Conservation (phyloP, 768 basidiomycete species). For the Lentinus brumalis region DNA sequence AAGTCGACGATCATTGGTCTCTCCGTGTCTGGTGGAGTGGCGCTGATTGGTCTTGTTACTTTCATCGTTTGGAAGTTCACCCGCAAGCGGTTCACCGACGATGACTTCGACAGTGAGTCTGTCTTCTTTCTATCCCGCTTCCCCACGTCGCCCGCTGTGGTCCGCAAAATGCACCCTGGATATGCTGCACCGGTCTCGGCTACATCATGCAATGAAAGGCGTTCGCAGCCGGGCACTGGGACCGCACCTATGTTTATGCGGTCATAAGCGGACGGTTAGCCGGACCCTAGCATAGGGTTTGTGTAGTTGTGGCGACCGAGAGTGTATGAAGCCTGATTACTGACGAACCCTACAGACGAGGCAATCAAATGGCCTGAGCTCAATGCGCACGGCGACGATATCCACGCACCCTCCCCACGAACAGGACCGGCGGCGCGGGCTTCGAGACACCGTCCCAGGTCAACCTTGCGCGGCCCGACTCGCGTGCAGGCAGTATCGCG, state of each 20-base stretch:
- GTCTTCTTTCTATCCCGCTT: background rate
- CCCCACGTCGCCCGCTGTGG: background rate
- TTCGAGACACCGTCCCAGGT: slow-evolving; percentile 69
- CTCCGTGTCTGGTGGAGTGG: slow-evolving; percentile 79
- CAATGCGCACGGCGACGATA: slow-evolving; percentile 55
- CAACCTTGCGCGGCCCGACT: slow-evolving; percentile 52
- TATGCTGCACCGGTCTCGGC: slow-evolving; percentile 2
- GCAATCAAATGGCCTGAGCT: slow-evolving; percentile 93
- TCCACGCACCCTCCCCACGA: slow-evolving; percentile 56
- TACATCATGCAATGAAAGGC: background rate
- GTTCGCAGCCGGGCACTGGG: background rate
- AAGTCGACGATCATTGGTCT: slow-evolving; percentile 79
- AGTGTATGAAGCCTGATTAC: background rate
- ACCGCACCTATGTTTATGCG: slow-evolving; percentile 4
- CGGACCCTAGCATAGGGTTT: slow-evolving; percentile 14
- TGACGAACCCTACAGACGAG: slow-evolving; percentile 50
- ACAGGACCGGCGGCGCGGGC: slow-evolving; percentile 70
- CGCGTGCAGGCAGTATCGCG: slow-evolving; percentile 49
- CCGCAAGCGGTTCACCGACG: slow-evolving; percentile 63
- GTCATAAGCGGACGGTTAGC: background rate
- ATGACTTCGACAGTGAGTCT: slow-evolving; percentile 76
- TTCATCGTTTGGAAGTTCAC: slow-evolving; percentile 90
- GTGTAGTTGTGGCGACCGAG: slow-evolving; percentile 1
- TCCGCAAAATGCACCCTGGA: background rate
- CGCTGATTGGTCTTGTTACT: slow-evolving; percentile 65